Evolutionary conservation across 73 alveolate species (phyloP), one percentile per base, ranked within the genome.

Genomic region (Tetrahymena elliotti): DNA sequence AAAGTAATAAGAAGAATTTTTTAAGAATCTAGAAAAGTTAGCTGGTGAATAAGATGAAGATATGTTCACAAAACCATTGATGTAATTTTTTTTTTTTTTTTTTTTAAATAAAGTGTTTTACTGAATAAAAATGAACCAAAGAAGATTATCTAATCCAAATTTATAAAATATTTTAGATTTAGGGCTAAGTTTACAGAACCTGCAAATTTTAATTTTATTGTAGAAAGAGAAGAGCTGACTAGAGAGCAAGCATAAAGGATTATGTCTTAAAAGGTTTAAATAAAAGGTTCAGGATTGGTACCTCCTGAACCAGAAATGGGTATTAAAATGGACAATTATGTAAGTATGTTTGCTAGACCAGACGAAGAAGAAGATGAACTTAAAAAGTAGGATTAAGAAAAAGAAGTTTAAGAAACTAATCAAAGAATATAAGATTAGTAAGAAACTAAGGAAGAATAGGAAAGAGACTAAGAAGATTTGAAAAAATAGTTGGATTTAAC

Each of bases 241-340:
- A 68, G 36, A 31, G 88, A 68, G 38, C 38, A 68, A 0, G 88
- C 88, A 27, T 68, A 68, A 68, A 68, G 36, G 6, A 68, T 68
- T 27, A 68, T 68, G 88, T 68, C 88, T 22, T 68, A 68, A 68
- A 68, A 68, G 18, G 88, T 68, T 68, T 68, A 68, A n/a, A 68
- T 68, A 20, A 68, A 68, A 68, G 88, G 88, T 6, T 35, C 88
- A n/a, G 88, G 88, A 16, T 27, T 68, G n/a, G 88, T 68, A 16
- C 88, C 88, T 18, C 88, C 88, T 68, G 88, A 68, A 24, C 88
- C 88, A 68, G 88, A 68, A 68, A 68, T 68, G 88, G 88, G 88
- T 11, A 68, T 68, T 27, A 68, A 68, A 36, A 68, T 68, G 88
- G 88, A 68, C 22, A 68, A 68, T 31, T 68, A 68, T 68, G 88